A percentile compares a stretch with the other conserved stretches of the same genome.
Conservation (phyloP, 345 rosid genomes). For the Melastoma malabathricum region DNA sequence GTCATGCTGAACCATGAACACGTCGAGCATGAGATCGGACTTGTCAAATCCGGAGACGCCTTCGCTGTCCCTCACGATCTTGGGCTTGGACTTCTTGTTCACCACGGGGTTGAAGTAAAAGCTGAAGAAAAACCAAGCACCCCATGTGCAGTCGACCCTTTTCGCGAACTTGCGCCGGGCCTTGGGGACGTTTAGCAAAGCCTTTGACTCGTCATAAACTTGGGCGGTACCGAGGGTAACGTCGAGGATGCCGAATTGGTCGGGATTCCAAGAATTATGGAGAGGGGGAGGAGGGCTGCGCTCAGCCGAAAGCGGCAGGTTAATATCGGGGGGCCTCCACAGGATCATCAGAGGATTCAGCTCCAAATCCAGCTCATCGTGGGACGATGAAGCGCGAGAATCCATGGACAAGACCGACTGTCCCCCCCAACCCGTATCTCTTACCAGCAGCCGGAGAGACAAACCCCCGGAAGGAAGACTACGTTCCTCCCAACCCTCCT, state of each 20-base stretch:
- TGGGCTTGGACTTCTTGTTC: conserved; percentile 74
- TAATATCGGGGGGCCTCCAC: conserved; percentile 86
- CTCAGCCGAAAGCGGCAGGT: conserved; percentile 72
- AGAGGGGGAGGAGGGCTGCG: conserved; percentile 72
- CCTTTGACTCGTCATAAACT: conserved; percentile 59
- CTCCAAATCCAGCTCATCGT: conserved; percentile 80
- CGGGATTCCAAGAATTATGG: conserved; percentile 32
- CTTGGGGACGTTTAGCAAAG: conserved; percentile 40
- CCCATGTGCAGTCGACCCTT: conserved; percentile 79
- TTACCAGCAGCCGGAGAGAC: too few species aligned
- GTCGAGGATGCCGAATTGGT: conserved; percentile 61
- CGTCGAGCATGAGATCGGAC: conserved; percentile 70
- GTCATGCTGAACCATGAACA: conserved; percentile 88
- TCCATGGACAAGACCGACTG: conserved; percentile 58
- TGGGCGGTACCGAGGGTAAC: conserved; percentile 57
- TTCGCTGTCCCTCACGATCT: conserved; percentile 45
- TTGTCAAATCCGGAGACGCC: conserved; percentile 73
- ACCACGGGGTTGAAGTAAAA: conserved; percentile 82
- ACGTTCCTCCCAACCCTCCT: too few species aligned
- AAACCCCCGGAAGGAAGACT: too few species aligned
- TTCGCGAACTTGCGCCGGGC: conserved; percentile 45
- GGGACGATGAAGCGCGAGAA: conserved; percentile 73
- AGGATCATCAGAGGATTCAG: conserved; percentile 64
- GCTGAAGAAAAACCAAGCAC: conserved; percentile 94
- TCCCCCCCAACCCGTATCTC: too few species aligned